Evolutionary conservation across 495 filamentous ascomycete species (phyloP).

Genomic region (Annulohypoxylon stygium): DNA sequence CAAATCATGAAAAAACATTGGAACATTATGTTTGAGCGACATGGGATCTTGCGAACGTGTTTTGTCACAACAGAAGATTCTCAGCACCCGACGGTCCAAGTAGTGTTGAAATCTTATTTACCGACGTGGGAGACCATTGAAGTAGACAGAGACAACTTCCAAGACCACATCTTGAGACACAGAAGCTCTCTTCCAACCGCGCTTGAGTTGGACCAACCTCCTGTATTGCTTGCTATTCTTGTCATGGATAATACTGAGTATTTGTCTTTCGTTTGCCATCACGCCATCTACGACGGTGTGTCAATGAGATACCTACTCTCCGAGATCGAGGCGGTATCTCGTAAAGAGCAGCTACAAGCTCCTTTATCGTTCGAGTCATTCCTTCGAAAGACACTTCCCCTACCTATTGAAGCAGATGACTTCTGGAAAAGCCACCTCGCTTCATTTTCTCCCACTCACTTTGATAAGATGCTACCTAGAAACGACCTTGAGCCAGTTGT

Average conservation of each 20-base stretch:
- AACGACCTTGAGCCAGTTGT: conserved; percentile 11
- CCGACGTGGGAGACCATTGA: conserved; percentile 52
- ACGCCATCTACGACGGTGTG: conserved; percentile 84
- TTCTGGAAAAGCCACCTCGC: conserved; percentile 73
- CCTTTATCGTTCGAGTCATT: conserved; percentile 61
- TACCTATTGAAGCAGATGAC: conserved; percentile 57
- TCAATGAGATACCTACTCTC: conserved; percentile 73
- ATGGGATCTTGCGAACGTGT: conserved; percentile 73
- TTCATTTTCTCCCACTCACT: conserved; percentile 62
- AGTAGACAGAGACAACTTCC: conserved; percentile 31
- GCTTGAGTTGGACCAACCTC: conserved; percentile 52
- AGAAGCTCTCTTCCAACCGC: conserved; percentile 46
- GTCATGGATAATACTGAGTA: conserved; percentile 44
- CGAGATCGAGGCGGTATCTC: conserved; percentile 70
- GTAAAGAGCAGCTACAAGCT: conserved; percentile 58
- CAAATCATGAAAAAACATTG: conserved; percentile 58
- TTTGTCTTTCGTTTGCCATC: conserved; percentile 76
- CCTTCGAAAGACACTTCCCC: conserved; percentile 46
- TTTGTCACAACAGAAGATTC: conserved; percentile 68
- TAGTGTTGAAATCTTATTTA: conserved; percentile 60
- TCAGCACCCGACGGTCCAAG: conserved; percentile 68
- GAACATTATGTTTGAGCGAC: conserved; percentile 64
- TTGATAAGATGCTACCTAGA: conserved; percentile 42
- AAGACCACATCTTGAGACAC: conserved; percentile 44
- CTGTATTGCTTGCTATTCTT: conserved; percentile 55